Conservation (phyloP, 129 eudicot species). For the Artemisia annua region DNA sequence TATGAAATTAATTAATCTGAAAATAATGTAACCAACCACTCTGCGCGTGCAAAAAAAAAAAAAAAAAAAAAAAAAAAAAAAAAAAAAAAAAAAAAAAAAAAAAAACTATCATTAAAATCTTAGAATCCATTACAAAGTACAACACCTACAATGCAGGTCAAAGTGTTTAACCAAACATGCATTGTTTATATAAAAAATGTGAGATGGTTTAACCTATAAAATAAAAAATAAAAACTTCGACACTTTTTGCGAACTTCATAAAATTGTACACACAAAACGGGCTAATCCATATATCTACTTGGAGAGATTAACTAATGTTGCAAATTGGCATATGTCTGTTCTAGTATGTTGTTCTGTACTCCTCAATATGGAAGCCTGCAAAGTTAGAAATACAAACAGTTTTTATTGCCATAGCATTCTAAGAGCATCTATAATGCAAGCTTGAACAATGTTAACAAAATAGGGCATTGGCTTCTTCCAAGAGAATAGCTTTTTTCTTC, state of each 20-base stretch:
- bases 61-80: too few species aligned
- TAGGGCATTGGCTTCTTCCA: too few species aligned
- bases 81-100: too few species aligned
- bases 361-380: constrained; percentile 76
- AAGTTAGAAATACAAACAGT: neutral
- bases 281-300: constrained; percentile 8
- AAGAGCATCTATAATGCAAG: too few species aligned
- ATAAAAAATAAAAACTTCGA: neutral
- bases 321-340: constrained; percentile 61
- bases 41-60: too few species aligned
- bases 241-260: neutral
- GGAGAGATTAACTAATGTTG: constrained; percentile 57
- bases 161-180: neutral
- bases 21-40: too few species aligned
- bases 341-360: constrained; percentile 43
- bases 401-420: neutral
- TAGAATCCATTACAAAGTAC: neutral
- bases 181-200: neutral
- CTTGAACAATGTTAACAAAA: too few species aligned
- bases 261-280: constrained; percentile 9
- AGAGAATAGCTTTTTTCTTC: too few species aligned
- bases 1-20: too few species aligned
- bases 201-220: neutral
- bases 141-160: neutral
- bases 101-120: neutral